Conservation (phyloP, 1,139 yeast genomes). For the Yamadazyma triangularis region DNA sequence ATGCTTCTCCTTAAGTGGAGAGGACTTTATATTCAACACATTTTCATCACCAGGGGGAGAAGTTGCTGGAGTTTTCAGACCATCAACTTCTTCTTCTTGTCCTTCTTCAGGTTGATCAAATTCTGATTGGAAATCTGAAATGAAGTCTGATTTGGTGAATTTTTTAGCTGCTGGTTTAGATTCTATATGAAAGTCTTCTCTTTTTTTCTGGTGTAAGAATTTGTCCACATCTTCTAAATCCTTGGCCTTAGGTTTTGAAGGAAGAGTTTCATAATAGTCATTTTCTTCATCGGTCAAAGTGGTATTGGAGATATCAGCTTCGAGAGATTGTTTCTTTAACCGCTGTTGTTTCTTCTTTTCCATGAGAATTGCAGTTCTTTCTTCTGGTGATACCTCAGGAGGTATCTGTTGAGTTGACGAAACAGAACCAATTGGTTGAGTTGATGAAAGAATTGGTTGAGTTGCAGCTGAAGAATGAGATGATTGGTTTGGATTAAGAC, state of each 20-base stretch:
- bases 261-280: slow-evolving; percentile 22
- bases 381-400: slow-evolving; percentile 4
- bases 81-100: no score
- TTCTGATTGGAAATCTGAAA: slow-evolving; percentile 23
- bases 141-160: slow-evolving; percentile 30
- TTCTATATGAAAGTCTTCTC: slow-evolving; percentile 21
- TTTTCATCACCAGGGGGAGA: slow-evolving; percentile 26
- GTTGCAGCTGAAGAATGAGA: background rate
- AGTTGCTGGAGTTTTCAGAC: slow-evolving; percentile 20
- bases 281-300: slow-evolving; percentile 42
- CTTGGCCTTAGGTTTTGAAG: slow-evolving; percentile 14
- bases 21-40: background rate
- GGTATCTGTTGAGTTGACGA: no score
- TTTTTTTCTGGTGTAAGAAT: slow-evolving; percentile 33
- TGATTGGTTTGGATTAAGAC: no score
- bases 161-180: slow-evolving; percentile 5
- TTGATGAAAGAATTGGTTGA: background rate
- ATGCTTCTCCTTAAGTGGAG: background rate
- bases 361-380: slow-evolving; percentile 7
- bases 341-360: slow-evolving; percentile 5
- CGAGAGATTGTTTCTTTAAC: slow-evolving; percentile 18
- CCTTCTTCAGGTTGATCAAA: slow-evolving; percentile 5
- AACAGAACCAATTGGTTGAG: no score
- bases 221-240: slow-evolving; percentile 32
- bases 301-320: slow-evolving; percentile 30